These are phyloP conservation scores for Apiospora phragmitis DNA, from an alignment of 2,329 filamentous ascomycete genomes.

Conservation along the genomic window DNA sequence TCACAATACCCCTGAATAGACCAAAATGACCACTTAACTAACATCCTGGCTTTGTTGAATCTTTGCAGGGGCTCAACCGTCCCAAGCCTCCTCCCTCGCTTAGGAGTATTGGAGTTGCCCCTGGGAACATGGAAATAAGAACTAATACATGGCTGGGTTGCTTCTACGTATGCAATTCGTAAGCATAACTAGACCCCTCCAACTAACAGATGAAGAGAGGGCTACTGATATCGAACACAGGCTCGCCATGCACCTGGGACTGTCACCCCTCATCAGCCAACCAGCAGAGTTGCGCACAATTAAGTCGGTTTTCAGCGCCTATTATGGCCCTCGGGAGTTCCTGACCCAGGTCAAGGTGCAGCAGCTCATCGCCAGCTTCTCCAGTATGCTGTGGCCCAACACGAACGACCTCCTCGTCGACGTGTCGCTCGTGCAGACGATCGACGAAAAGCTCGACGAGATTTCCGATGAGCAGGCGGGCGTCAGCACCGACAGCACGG, in stretches of 20 bases:
- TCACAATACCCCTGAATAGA: background rate
- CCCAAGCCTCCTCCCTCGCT: background rate
- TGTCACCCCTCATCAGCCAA: constrained; percentile 27
- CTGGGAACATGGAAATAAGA: constrained; percentile 23
- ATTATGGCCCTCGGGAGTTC: constrained; percentile 25
- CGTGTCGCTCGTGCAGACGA: constrained; percentile 29
- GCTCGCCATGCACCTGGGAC: constrained; percentile 31
- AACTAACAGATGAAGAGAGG: background rate
- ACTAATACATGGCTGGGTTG: constrained; percentile 32
- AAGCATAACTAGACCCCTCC: constrained; percentile 13
- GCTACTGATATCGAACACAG: constrained; percentile 16
- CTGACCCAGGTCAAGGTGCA: constrained; percentile 27
- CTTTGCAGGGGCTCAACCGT: background rate
- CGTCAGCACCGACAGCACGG: constrained; percentile 25
- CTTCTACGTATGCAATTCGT: constrained; percentile 31
- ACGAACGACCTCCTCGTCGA: constrained; percentile 27
- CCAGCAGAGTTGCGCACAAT: constrained; percentile 28
- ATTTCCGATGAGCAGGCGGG: constrained; percentile 7
- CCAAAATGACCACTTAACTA: background rate
- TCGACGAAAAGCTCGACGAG: constrained; percentile 29
- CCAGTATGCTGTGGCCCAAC: constrained; percentile 26
- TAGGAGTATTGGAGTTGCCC: constrained; percentile 11
- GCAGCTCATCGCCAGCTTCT: constrained; percentile 26
- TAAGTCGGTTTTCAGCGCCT: constrained; percentile 23
- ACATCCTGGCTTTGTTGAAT: background rate